A percentile compares a stretch with the other conserved stretches of the same genome.
These are phyloP conservation scores for Fusarium sp. DNA, from an alignment of 2,329 filamentous ascomycete species.

Conservation along the genomic window DNA sequence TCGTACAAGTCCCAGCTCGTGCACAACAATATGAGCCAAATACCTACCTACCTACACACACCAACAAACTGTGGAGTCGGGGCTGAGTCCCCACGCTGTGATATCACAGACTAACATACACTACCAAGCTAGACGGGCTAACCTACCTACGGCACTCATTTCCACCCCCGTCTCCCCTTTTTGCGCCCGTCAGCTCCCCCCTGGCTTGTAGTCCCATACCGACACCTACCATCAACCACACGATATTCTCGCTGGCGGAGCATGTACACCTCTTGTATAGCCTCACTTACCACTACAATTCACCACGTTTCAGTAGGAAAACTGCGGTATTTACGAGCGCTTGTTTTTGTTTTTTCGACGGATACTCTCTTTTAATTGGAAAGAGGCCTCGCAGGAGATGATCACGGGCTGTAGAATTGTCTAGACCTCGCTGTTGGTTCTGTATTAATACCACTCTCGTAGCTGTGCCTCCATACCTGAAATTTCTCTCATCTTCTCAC, in stretches of 20 bases:
- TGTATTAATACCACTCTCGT: neutral
- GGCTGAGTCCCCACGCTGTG: conserved; percentile 21
- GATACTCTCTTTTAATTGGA: conserved; percentile 1
- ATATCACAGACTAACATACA: conserved; percentile 6
- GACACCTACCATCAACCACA: conserved; percentile 24
- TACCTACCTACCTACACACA: neutral
- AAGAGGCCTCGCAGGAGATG: conserved; percentile 22
- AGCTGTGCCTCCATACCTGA: neutral
- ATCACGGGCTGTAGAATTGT: conserved; percentile 5
- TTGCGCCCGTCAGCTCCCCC: conserved; percentile 20
- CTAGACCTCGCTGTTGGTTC: conserved; percentile 10
- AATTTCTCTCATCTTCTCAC: neutral
- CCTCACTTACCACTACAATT: conserved; percentile 24
- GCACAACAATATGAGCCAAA: conserved; percentile 31
- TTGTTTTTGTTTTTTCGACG: conserved; percentile 1
- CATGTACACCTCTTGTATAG: conserved; percentile 33
- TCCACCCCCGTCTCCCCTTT: neutral
- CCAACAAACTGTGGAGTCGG: neutral
- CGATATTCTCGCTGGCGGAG: conserved; percentile 21
- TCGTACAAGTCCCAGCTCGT: neutral
- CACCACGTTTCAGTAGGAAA: neutral
- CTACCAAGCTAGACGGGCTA: neutral
- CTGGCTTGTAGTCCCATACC: conserved; percentile 30
- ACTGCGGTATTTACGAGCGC: conserved; percentile 25
- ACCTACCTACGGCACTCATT: conserved; percentile 10